Percentiles rank a stretch among this genome's conserved stretches.
Conservation (phyloP, 129 eudicot genomes). For the Dittrichia graveolens region DNA sequence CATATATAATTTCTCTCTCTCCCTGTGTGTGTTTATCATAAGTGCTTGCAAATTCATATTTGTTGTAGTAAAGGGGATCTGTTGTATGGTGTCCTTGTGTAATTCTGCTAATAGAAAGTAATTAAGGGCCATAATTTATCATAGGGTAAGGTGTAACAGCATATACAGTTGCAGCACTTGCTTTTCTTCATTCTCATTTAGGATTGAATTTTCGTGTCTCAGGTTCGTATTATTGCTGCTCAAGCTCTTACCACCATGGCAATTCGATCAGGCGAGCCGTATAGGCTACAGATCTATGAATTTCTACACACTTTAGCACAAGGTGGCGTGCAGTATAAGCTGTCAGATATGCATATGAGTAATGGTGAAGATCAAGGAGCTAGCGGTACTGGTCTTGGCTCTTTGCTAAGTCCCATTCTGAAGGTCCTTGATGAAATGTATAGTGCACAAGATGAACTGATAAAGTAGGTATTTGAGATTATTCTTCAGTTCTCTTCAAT, state of each 20-base stretch:
- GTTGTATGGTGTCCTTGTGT: background rate
- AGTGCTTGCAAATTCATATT: too few relatives aligned
- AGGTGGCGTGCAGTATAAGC: slow-evolving; percentile 85
- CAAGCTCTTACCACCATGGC: slow-evolving; percentile 93
- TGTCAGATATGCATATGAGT: slow-evolving; percentile 80
- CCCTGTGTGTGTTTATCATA: too few relatives aligned
- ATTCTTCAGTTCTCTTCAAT: background rate
- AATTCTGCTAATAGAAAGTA: background rate
- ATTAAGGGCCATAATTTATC: slow-evolving; percentile 3
- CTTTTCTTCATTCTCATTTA: slow-evolving; percentile 7
- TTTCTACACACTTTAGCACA: slow-evolving; percentile 75
- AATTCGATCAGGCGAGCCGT: slow-evolving; percentile 94
- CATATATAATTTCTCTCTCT: too few relatives aligned
- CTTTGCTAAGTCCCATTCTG: slow-evolving; percentile 77
- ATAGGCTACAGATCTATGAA: slow-evolving; percentile 90
- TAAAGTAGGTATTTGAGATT: slow-evolving; percentile 51
- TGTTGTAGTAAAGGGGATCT: background rate
- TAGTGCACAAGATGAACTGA: slow-evolving; percentile 77
- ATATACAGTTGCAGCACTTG: slow-evolving; percentile 4
- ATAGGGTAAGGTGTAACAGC: background rate
- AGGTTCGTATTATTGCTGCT: slow-evolving; percentile 85
- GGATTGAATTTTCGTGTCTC: background rate
- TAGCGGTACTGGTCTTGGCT: slow-evolving; percentile 90
- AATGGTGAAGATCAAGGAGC: slow-evolving; percentile 98
- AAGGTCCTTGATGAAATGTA: slow-evolving; percentile 94